These are phyloP conservation scores for Ogataea nakhonphanomensis DNA, from an alignment of 805 yeast species.

Conservation along the genomic window DNA sequence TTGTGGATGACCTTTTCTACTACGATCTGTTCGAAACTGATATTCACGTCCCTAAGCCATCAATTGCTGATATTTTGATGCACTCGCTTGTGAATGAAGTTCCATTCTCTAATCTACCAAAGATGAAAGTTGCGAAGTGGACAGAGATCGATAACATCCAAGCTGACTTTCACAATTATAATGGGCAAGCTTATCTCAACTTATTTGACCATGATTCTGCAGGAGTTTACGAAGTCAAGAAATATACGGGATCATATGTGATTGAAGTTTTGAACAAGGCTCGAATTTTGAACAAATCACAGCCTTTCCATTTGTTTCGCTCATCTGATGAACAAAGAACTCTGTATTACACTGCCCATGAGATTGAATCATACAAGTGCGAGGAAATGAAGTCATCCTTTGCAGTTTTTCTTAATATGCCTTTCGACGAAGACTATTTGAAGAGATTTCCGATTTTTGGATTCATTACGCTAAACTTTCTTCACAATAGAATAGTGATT, in stretches of 20 bases:
- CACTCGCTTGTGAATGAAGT: constrained; percentile 85
- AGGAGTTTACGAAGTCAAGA: constrained; percentile 25
- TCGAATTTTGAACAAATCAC: constrained; percentile 67
- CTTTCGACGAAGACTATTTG: constrained; percentile 38
- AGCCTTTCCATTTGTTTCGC: constrained; percentile 83
- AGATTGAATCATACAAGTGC: constrained; percentile 42
- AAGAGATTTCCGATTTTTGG: constrained; percentile 28
- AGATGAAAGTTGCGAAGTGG: constrained; percentile 67
- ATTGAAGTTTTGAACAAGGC: constrained; percentile 64
- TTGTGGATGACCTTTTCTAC: constrained; percentile 44
- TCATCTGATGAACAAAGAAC: constrained; percentile 29
- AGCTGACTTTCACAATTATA: constrained; percentile 41
- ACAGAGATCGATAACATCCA: constrained; percentile 54
- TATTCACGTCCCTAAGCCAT: constrained; percentile 41
- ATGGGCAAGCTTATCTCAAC: constrained; percentile 27
- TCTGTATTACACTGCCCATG: constrained; percentile 71
- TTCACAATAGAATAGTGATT: constrained; percentile 21
- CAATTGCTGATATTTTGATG: constrained; percentile 79
- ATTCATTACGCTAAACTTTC: constrained; percentile 24
- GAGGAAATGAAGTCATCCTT: constrained; percentile 63
- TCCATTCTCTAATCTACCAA: constrained; percentile 66
- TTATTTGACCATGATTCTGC: constrained; percentile 25
- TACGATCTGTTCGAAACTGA: constrained; percentile 14
- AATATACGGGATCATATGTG: constrained; percentile 36
- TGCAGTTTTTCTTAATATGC: constrained; percentile 61